Percentiles rank a stretch among this genome's conserved stretches.
Evolutionary conservation across 2,329 filamentous ascomycete species (phyloP).

Genomic region (Sarocladium oryzae): DNA sequence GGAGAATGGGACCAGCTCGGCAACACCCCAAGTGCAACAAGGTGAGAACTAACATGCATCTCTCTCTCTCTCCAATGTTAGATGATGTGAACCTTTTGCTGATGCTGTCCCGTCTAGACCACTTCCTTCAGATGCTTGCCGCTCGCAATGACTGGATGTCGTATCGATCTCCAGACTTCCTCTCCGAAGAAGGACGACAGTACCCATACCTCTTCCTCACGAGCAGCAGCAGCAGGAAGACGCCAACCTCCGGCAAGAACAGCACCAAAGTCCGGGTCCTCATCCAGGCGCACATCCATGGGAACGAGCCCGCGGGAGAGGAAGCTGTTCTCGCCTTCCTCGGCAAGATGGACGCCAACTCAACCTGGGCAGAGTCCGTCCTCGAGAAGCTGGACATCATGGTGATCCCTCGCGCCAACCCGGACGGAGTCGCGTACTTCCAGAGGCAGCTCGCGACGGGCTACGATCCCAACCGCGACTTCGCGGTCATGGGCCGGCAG

Average conservation of each 20-base stretch:
- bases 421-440: constrained; percentile 27
- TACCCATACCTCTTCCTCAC: constrained; percentile 16
- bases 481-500: constrained; percentile 23
- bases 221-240: neutral
- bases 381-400: constrained; percentile 22
- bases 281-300: constrained; percentile 17
- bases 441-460: constrained; percentile 21
- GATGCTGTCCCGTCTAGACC: constrained; percentile 11
- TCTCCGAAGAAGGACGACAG: constrained; percentile 18
- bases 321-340: constrained; percentile 23
- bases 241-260: neutral
- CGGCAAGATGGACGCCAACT: constrained; percentile 22
- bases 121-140: constrained; percentile 17
- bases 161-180: constrained; percentile 15
- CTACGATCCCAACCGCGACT: constrained; percentile 26
- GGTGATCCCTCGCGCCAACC: constrained; percentile 24
- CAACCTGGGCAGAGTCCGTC: constrained; percentile 21
- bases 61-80: too few species aligned
- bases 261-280: neutral
- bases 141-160: constrained; percentile 19
- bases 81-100: too few species aligned
- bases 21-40: constrained; percentile 16
- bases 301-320: constrained; percentile 26
- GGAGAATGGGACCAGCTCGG: constrained; percentile 22
- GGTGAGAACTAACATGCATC: too few species aligned